phyloP scores from a whole-genome alignment of 148 eudicot species.

The Silene conica region DNA sequence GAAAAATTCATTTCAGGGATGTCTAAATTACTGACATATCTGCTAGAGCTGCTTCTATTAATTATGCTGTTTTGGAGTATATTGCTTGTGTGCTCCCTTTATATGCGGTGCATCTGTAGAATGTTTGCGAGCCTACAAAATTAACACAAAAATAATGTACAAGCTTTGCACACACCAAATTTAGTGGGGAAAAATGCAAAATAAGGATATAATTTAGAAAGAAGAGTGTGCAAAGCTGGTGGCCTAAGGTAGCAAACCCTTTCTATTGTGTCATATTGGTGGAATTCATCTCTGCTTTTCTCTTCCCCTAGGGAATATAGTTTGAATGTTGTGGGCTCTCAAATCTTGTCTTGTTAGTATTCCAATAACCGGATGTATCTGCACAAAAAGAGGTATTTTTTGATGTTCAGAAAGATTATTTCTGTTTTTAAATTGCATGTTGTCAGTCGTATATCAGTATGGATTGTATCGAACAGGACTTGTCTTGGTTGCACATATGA shows the following conservation, averaged over 20 bases:
- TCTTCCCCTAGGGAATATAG: slow-evolving; percentile 62
- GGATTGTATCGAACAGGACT: not conserved
- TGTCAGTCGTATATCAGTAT: not conserved
- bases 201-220: slow-evolving; percentile 12
- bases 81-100: not conserved
- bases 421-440: not conserved
- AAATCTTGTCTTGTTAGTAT: slow-evolving; percentile 93
- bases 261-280: slow-evolving; percentile 6
- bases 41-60: not conserved
- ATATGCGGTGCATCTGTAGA: slow-evolving; percentile 17
- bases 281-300: slow-evolving; percentile 49
- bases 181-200: slow-evolving; percentile 19
- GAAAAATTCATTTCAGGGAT: slow-evolving; percentile 8
- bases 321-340: slow-evolving; percentile 73
- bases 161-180: slow-evolving; percentile 25
- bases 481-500: too few relatives aligned
- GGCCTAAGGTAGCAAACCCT: slow-evolving; percentile 9
- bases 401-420: slow-evolving; percentile 10
- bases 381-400: slow-evolving; percentile 27
- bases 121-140: slow-evolving; percentile 14
- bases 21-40: not conserved
- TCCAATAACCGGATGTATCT: slow-evolving; percentile 78
- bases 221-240: slow-evolving; percentile 23
- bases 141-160: slow-evolving; percentile 17
- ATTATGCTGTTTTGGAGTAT: not conserved